Base-by-base conservation (phyloP, 805 yeast genomes). In the Jamesozyma rosinii region DNA sequence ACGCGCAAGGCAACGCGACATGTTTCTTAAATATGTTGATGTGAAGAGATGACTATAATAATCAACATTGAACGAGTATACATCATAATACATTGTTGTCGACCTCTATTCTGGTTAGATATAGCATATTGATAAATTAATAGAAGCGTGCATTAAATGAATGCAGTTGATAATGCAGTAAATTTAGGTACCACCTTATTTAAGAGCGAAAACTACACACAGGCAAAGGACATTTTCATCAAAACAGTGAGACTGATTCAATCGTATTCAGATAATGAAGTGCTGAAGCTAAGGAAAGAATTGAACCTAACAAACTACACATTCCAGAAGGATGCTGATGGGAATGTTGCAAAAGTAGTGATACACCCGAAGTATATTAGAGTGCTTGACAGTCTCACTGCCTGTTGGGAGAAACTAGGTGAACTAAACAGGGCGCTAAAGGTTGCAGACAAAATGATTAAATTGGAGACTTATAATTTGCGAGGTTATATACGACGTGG, bases 401-500 rank as follows among this genome's bases (percentile, higher is more conserved):
- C 62, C 0, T 50, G 59, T 13, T 57, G 55, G 47, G 63, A 57
- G 40, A 59, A 55, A 41, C 20, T 58, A 21, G 52, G 53, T 13
- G 53, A 58, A 21, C 20, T 53, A 11, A 45, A 46, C 4, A 53
- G 48, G 20, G 61, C 63, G 1, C 31, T 54, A 26, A 45, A 43
- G 29, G 52, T 50, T 31, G 47, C 55, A 2, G 47, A 47, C 21
- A 53, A 44, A 31, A 51, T 54, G 52, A 43, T 54, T n/a, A 39
- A 45, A 17, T 43, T 43, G 2, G 64, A 57, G 31, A 58, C 64
- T 8, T 55, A 44, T 32, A 57, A 59, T 37, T 35, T 56, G 21
- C 57, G 49, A 43, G 48, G 61, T 22, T 61, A 58, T 38, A 44
- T 61, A 10, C 44, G 63, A 37, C 39, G 52, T 19, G 62, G 61